Conservation (phyloP, 179 eudicot genomes). For the Spinacia oleracea region DNA sequence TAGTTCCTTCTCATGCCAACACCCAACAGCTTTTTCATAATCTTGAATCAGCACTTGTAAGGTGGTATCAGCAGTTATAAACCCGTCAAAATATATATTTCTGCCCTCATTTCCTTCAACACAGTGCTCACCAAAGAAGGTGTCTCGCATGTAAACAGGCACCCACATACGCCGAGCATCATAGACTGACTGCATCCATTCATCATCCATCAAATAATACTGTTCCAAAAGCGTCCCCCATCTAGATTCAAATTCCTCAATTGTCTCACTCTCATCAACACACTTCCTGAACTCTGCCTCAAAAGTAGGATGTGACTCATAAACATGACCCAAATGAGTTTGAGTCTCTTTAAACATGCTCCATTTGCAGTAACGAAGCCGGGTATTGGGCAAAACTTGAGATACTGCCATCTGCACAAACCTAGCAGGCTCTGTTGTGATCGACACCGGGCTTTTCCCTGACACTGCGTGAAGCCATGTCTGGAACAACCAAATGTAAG, state of each 20-base stretch:
- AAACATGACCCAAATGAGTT: slow-evolving; percentile 41
- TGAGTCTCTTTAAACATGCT: slow-evolving; percentile 46
- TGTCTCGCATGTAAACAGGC: slow-evolving; percentile 46
- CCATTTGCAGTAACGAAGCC: slow-evolving; percentile 56
- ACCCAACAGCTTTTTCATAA: slow-evolving; percentile 48
- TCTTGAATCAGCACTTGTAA: slow-evolving; percentile 40
- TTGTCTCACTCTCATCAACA: slow-evolving; percentile 41
- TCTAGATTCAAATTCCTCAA: slow-evolving; percentile 47
- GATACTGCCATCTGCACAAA: slow-evolving; percentile 43
- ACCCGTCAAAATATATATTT: slow-evolving; percentile 44
- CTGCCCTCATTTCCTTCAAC: slow-evolving; percentile 33
- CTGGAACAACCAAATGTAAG: slow-evolving; percentile 47
- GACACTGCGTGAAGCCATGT: slow-evolving; percentile 53
- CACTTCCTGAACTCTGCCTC: slow-evolving; percentile 47
- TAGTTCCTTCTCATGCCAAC: slow-evolving; percentile 50
- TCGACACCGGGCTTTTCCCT: slow-evolving; percentile 41
- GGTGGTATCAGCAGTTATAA: slow-evolving; percentile 42
- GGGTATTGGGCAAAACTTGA: slow-evolving; percentile 45
- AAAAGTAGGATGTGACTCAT: slow-evolving; percentile 44
- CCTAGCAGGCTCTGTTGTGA: slow-evolving; percentile 49
- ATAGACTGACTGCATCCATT: slow-evolving; percentile 51
- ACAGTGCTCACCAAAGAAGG: slow-evolving; percentile 48
- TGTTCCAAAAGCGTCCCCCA: slow-evolving; percentile 44
- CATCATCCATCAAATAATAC: slow-evolving; percentile 41
- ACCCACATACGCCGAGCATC: slow-evolving; percentile 54